These are phyloP conservation scores for Tuber microsphaerosporum DNA, from an alignment of 495 filamentous ascomycete species.

Conservation along the genomic window DNA sequence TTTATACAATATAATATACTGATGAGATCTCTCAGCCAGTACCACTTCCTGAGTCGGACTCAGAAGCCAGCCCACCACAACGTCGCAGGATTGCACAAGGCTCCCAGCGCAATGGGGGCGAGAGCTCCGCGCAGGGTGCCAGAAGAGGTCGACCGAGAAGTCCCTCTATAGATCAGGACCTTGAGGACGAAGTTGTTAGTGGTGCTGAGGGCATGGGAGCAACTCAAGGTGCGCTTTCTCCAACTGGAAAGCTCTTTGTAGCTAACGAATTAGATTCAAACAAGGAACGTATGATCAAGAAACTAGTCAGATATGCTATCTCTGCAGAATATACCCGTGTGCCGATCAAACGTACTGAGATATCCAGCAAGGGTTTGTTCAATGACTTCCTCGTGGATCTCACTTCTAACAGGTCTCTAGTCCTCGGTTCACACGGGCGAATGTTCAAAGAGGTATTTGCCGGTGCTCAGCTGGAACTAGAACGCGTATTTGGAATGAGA, in stretches of 20 bases:
- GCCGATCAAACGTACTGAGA: constrained; percentile 68
- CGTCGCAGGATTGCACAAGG: constrained; percentile 23
- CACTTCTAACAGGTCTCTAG: constrained; percentile 39
- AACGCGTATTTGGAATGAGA: constrained; percentile 71
- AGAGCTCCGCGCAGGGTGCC: constrained; percentile 24
- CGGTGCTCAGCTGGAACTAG: constrained; percentile 58
- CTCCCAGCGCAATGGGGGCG: constrained; percentile 16
- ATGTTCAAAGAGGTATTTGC: constrained; percentile 66
- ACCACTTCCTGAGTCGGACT: neutral
- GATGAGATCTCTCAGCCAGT: neutral
- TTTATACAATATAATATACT: neutral
- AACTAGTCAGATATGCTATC: constrained; percentile 80
- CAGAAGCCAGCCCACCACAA: constrained; percentile 23
- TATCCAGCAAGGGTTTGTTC: constrained; percentile 60
- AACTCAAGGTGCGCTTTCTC: constrained; percentile 7
- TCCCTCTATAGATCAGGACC: constrained; percentile 15
- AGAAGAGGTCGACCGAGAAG: constrained; percentile 10
- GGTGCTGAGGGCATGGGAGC: constrained; percentile 16
- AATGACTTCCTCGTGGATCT: neutral
- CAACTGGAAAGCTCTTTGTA: constrained; percentile 3
- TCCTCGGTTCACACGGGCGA: constrained; percentile 50
- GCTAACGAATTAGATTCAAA: constrained; percentile 38
- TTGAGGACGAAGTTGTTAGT: constrained; percentile 13
- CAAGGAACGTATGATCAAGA: constrained; percentile 69
- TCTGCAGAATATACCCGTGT: constrained; percentile 79